phyloP scores from a whole-genome alignment of 345 rosid genomes.

The Syzygium aqueum region DNA sequence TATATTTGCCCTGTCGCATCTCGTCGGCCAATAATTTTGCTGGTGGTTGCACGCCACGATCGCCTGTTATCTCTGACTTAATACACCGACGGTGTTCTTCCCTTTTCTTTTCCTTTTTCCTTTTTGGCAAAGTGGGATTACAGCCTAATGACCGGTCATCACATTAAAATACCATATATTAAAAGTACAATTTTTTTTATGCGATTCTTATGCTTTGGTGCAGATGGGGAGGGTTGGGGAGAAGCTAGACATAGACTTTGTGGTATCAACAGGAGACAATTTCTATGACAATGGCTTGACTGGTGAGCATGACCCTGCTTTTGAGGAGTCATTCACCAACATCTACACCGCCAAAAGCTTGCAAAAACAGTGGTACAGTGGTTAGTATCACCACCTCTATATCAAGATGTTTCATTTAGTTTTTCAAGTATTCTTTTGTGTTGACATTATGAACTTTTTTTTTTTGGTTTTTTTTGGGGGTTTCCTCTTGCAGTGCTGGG shows the following conservation, averaged over 20 bases:
- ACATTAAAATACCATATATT: neutral
- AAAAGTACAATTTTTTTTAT: neutral
- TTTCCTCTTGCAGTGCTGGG: slow-evolving; percentile 30
- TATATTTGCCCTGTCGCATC: neutral
- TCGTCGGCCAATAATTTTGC: neutral
- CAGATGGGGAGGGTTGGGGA: slow-evolving; percentile 81
- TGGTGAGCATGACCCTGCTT: slow-evolving; percentile 37
- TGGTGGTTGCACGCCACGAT: neutral
- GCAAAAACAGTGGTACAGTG: slow-evolving; percentile 75
- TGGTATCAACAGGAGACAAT: slow-evolving; percentile 82
- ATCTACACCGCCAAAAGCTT: slow-evolving; percentile 65
- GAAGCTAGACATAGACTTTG: slow-evolving; percentile 52
- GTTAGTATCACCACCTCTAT: slow-evolving; percentile 6
- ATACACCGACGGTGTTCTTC: neutral
- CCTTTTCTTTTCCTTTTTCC: neutral
- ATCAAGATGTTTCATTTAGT: too few species aligned
- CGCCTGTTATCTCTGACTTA: neutral
- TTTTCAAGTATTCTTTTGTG: neutral
- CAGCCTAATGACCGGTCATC: neutral
- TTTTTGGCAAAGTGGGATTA: neutral
- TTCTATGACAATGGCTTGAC: slow-evolving; percentile 72
- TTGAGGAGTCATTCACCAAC: slow-evolving; percentile 52
- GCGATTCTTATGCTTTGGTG: neutral
- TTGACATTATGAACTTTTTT: neutral
- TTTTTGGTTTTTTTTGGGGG: neutral